phyloP scores from a whole-genome alignment of 208 protist species.

The Endotrypanum monterogeii region DNA sequence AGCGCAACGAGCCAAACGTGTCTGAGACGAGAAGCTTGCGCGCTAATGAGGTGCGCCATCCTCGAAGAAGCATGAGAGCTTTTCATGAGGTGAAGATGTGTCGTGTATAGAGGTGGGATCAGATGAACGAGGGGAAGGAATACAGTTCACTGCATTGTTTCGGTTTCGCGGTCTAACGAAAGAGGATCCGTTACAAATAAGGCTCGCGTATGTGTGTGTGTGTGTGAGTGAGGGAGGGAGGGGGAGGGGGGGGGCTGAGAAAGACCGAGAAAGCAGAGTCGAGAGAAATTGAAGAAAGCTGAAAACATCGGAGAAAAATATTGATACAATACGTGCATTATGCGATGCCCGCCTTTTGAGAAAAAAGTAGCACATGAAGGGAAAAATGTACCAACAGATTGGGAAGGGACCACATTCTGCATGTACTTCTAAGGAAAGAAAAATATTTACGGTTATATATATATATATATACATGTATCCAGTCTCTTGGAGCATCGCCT shows the following conservation, averaged over 20 bases:
- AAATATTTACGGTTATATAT: not conserved
- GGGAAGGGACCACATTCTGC: too few relatives aligned
- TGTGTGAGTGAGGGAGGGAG: not conserved
- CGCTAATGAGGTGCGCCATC: slow-evolving; percentile 1
- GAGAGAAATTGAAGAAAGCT: too few relatives aligned
- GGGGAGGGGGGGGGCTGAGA: too few relatives aligned
- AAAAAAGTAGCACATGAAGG: too few relatives aligned
- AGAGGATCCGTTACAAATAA: too few relatives aligned
- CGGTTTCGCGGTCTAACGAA: not conserved
- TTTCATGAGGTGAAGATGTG: not conserved
- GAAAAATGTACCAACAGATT: too few relatives aligned
- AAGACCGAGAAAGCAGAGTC: too few relatives aligned
- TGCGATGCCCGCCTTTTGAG: too few relatives aligned
- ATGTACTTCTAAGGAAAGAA: not conserved
- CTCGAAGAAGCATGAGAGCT: slow-evolving; percentile 7
- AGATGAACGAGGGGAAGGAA: not conserved
- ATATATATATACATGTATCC: too few relatives aligned
- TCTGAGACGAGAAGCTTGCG: not conserved
- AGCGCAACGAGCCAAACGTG: not conserved
- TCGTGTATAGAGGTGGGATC: not conserved
- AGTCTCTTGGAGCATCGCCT: not conserved
- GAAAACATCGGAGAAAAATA: not conserved
- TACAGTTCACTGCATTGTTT: not conserved
- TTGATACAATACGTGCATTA: too few relatives aligned
- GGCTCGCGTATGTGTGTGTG: not conserved